A percentile compares a stretch with the other conserved stretches of the same genome.
phyloP scores from a whole-genome alignment of 768 basidiomycete species.

The Leucocoprinus sp. region DNA sequence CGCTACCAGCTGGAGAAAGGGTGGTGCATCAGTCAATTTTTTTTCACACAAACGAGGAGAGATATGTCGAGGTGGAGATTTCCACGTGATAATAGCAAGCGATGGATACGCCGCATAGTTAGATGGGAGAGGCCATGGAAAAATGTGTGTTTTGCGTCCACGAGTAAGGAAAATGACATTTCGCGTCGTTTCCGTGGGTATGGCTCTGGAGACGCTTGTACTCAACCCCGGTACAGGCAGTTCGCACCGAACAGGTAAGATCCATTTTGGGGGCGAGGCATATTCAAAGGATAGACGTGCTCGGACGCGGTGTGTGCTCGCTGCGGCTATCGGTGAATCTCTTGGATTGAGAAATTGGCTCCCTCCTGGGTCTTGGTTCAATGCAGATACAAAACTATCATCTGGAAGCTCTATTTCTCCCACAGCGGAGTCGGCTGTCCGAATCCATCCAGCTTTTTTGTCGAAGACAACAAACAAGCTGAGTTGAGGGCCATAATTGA shows the following conservation, averaged over 20 bases:
- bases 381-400: conserved; percentile 23
- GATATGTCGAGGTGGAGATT: conserved; percentile 46
- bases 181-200: conserved; percentile 24
- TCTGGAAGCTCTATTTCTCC: conserved; percentile 65
- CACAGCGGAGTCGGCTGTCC: conserved; percentile 72
- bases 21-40: conserved; percentile 19
- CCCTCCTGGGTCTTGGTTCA: conserved; percentile 14
- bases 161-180: conserved; percentile 60
- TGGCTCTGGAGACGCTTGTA: background rate
- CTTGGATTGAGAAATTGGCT: conserved; percentile 21
- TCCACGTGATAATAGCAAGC: conserved; percentile 50
- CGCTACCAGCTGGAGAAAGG: conserved; percentile 61
- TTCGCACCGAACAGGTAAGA: conserved; percentile 39
- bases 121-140: conserved; percentile 60
- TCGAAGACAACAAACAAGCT: conserved; percentile 80
- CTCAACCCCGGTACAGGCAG: conserved; percentile 29
- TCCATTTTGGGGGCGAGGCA: conserved; percentile 30
- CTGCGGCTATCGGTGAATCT: conserved; percentile 19
- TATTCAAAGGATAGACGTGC: conserved; percentile 26
- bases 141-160: conserved; percentile 59
- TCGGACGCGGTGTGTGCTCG: conserved; percentile 19
- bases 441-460: conserved; percentile 81
- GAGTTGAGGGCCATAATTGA: conserved; percentile 60
- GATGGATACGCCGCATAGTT: conserved; percentile 39
- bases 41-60: conserved; percentile 39